Base-by-base conservation (phyloP, 768 basidiomycete genomes). In the Solioccasus polychromus region DNA sequence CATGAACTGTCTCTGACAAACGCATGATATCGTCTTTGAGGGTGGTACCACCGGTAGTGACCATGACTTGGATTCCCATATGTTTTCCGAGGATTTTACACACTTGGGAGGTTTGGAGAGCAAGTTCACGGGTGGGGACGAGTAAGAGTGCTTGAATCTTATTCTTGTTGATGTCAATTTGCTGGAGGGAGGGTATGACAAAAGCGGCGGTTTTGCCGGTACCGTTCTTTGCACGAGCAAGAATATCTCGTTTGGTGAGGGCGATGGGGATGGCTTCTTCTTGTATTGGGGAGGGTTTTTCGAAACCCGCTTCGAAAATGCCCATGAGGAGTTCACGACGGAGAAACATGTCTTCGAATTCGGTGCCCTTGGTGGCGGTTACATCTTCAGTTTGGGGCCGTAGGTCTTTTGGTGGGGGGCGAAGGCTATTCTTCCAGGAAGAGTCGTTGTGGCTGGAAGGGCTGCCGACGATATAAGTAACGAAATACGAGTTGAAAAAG, bases 171-270 rank as follows among this genome's bases (percentile, higher is more conserved):
- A 89, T 67, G 71, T 96, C 92, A 68, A 98, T 73, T 68, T 93
- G 90, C 66, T 96, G 91, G 42, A 99, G 82, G 36, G 93, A 81
- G 30, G 96, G 95, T 66, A 99, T 98, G 71, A 95, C 91, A 77
- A 98, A 99, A 19, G 95, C 96, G 30, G 94, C 95, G 19, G 95
- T 99, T 77, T 99, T 92, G 54, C 95, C 95, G 3, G 95, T 99
- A 53, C 95, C 90, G 60, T 93, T 92, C 79, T 95, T 94, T 45
- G 93, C 92, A 54, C 92, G 89, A 32, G 92, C 92, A 55, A 95
- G 88, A 64, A 98, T 70, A 72, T 99, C 95, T 63, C 95, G 85
- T 59, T 87, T 88, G 45, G 88, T 83, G 61, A 98, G 83, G 30
- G 94, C 93, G 58, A 92, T 82, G 44, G 95, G 95, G 59, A 97